phyloP scores from a whole-genome alignment of 2,329 filamentous ascomycete genomes.

The Mycosphaerella arachidis region DNA sequence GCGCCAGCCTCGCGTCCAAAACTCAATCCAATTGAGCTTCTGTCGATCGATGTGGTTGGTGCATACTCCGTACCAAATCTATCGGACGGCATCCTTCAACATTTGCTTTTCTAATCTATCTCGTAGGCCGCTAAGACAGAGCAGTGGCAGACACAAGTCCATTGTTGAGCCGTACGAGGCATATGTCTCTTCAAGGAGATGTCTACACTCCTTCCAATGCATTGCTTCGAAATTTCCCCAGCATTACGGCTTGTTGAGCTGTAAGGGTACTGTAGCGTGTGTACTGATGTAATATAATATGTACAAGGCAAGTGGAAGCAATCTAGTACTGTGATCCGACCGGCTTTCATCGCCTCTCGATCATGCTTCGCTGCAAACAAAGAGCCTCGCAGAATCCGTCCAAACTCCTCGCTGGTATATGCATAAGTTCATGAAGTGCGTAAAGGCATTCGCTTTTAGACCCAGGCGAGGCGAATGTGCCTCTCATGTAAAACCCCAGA shows the following conservation, averaged over 20 bases:
- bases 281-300: not conserved
- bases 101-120: not conserved
- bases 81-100: not conserved
- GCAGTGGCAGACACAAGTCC: not conserved
- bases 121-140: not conserved
- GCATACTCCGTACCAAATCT: not conserved
- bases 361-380: conserved; percentile 1
- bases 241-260: not conserved
- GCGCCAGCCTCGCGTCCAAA: not conserved
- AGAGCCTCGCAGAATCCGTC: not conserved
- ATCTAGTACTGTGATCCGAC: not conserved
- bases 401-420: conserved; percentile 3
- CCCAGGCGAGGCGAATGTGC: no score
- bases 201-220: no score
- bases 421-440: conserved; percentile 1
- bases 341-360: not conserved
- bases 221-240: not conserved
- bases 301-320: not conserved
- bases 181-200: no score
- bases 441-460: not conserved
- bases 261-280: not conserved
- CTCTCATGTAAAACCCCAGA: no score
- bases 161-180: not conserved
- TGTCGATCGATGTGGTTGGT: conserved; percentile 6
- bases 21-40: not conserved